Conservation (phyloP, 108 stramenopile species). For the Stephanodiscus triporus region DNA sequence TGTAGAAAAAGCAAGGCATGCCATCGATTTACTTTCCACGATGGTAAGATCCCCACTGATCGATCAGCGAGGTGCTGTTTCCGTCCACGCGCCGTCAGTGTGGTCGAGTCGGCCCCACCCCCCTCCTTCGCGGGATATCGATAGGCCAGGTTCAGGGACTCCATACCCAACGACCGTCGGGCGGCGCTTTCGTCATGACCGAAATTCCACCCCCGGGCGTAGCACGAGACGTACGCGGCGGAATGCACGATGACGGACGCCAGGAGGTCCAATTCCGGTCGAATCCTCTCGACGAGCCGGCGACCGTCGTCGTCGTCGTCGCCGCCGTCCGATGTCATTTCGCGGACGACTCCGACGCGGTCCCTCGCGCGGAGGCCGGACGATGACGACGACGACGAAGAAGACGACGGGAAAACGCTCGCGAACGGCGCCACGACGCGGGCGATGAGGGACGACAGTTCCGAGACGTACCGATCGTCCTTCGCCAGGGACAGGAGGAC, state of each 20-base stretch:
- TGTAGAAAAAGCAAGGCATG: slow-evolving; percentile 28
- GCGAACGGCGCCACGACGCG: slow-evolving; percentile 27
- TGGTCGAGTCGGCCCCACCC: not conserved
- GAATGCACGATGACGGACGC: slow-evolving; percentile 43
- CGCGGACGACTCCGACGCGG: not conserved
- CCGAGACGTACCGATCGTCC: slow-evolving; percentile 44
- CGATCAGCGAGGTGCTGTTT: not conserved
- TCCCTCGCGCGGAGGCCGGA: not conserved
- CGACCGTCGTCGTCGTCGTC: slow-evolving; percentile 7
- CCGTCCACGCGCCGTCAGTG: not conserved
- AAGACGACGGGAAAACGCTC: slow-evolving; percentile 13
- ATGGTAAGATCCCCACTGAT: not conserved
- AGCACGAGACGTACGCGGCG: slow-evolving; percentile 27
- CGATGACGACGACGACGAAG: not conserved
- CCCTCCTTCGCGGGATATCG: not conserved
- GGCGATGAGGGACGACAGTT: slow-evolving; percentile 23
- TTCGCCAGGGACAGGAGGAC: slow-evolving; percentile 49
- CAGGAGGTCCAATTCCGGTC: slow-evolving; percentile 38
- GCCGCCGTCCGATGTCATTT: not conserved
- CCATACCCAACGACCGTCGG: slow-evolving; percentile 43
- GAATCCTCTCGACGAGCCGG: slow-evolving; percentile 33
- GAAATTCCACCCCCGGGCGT: slow-evolving; percentile 13
- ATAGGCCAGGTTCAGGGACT: slow-evolving; percentile 37
- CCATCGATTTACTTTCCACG: slow-evolving; percentile 28
- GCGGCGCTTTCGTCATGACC: not conserved